Percentiles rank a stretch among this genome's conserved stretches.
These are phyloP conservation scores for Pyricularia pennisetigena DNA, from an alignment of 2,329 filamentous ascomycete species.

Conservation along the genomic window DNA sequence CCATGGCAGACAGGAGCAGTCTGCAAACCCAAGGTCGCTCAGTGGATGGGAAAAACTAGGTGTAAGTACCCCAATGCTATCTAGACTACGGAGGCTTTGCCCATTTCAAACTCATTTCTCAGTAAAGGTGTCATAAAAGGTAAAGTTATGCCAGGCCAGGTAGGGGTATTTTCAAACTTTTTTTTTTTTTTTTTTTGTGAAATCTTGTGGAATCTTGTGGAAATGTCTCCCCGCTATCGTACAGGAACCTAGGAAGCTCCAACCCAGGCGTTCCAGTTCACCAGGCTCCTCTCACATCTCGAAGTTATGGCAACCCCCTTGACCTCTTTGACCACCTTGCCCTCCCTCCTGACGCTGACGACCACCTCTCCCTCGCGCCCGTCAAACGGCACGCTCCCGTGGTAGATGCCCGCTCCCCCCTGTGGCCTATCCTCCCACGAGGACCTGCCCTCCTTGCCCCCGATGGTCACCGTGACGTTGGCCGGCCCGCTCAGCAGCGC, in stretches of 20 bases:
- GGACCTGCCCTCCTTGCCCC: not conserved
- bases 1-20: not conserved
- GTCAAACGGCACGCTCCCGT: slow-evolving; percentile 5
- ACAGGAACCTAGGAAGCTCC: not conserved
- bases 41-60: too few species aligned
- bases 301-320: not conserved
- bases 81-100: too few species aligned
- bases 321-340: not conserved
- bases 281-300: not conserved
- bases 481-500: not conserved
- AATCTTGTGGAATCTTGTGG: not conserved
- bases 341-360: not conserved
- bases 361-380: not conserved
- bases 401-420: slow-evolving; percentile 1
- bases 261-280: slow-evolving; percentile 5
- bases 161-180: not conserved
- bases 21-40: not conserved
- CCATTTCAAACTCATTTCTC: too few species aligned
- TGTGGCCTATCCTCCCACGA: not conserved
- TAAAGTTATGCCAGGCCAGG: too few species aligned
- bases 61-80: too few species aligned
- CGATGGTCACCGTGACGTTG: not conserved
- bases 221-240: slow-evolving; percentile 13
- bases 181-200: too few species aligned
- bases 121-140: too few species aligned